Evolutionary conservation across 2,329 filamentous ascomycete genomes (phyloP).

Genomic region (Verticillium nonalfalfae): DNA sequence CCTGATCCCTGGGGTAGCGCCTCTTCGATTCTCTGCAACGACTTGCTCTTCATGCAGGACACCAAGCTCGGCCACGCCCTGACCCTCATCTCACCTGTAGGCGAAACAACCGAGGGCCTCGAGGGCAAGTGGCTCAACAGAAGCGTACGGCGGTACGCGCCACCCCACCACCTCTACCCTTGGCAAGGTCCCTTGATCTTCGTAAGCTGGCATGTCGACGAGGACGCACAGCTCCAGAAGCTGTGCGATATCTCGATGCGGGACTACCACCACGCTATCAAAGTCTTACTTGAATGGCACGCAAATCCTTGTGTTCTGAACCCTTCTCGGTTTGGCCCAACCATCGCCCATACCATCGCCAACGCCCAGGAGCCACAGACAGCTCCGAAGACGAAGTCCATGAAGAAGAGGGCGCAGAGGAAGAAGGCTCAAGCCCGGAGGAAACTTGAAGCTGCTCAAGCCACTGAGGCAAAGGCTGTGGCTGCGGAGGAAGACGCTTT

Average conservation of each 20-base stretch:
- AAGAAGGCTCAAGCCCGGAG: background rate
- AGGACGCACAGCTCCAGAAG: background rate
- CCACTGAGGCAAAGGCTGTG: too few relatives aligned
- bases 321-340: background rate
- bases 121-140: background rate
- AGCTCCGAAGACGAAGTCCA: background rate
- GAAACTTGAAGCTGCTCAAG: background rate
- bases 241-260: background rate
- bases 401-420: background rate
- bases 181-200: background rate
- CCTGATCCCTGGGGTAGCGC: background rate
- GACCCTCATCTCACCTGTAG: background rate
- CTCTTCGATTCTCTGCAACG: background rate
- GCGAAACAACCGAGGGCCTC: background rate
- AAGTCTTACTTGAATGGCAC: background rate
- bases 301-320: background rate
- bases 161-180: background rate
- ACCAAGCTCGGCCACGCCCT: background rate
- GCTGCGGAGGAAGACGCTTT: too few relatives aligned
- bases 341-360: background rate
- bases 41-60: background rate
- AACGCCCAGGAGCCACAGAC: background rate
- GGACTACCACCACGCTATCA: background rate
- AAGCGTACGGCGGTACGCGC: background rate
- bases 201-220: background rate